These are phyloP conservation scores for Cordia subcordata DNA, from an alignment of 257 asterid genomes.

Conservation along the genomic window DNA sequence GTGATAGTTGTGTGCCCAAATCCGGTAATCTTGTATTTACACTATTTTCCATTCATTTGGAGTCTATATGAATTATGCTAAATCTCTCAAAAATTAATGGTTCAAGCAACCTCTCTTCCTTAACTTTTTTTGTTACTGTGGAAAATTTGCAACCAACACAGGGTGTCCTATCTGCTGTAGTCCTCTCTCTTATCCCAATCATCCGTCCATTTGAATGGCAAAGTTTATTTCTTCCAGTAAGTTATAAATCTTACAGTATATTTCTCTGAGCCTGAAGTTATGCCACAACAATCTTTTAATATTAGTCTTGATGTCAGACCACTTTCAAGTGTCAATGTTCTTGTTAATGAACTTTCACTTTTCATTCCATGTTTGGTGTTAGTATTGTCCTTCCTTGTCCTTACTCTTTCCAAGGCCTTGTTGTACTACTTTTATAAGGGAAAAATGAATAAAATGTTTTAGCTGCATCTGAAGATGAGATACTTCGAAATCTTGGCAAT, in stretches of 20 bases:
- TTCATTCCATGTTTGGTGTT: too few relatives aligned
- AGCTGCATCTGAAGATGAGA: too few relatives aligned
- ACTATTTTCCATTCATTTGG: slow-evolving; percentile 2
- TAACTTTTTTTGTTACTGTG: slow-evolving; percentile 1
- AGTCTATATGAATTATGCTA: neutral
- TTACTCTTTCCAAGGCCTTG: too few relatives aligned
- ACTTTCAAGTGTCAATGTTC: too few relatives aligned
- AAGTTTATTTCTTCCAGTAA: slow-evolving; percentile 93
- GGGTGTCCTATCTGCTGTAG: slow-evolving; percentile 88
- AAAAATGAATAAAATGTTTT: too few relatives aligned
- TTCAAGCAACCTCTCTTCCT: neutral
- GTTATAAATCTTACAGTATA: slow-evolving; percentile 25
- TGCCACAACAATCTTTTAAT: neutral
- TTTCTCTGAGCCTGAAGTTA: slow-evolving; percentile 13
- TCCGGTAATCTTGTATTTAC: slow-evolving; percentile 45
- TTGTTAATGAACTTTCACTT: too few relatives aligned
- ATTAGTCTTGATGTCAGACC: neutral
- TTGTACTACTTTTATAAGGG: too few relatives aligned
- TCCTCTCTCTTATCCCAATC: slow-evolving; percentile 75
- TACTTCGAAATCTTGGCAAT: too few relatives aligned
- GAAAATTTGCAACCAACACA: slow-evolving; percentile 22
- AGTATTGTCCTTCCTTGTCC: too few relatives aligned
- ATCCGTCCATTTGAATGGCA: slow-evolving; percentile 99
- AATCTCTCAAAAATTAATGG: neutral
- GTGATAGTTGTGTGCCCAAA: slow-evolving; percentile 77